Percentiles rank a stretch among this genome's conserved stretches.
These are phyloP conservation scores for Carex myosuroides DNA, from an alignment of 176 grass and related monocot species.

Conservation along the genomic window DNA sequence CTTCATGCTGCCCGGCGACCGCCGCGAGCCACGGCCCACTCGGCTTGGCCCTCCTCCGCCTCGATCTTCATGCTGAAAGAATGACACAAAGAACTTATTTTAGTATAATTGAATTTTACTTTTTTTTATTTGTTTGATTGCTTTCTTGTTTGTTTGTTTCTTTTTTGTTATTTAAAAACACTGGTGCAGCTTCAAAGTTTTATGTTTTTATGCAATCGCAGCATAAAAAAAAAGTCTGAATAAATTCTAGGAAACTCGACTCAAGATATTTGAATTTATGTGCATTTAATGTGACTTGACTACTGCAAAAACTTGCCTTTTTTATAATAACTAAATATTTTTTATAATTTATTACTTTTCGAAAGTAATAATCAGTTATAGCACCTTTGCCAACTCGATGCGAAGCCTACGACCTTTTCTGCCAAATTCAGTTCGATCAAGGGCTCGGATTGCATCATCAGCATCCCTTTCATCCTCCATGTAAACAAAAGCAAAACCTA, in stretches of 20 bases:
- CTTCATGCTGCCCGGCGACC: slow-evolving; percentile 58
- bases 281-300: slow-evolving; percentile 1
- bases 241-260: background rate
- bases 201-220: background rate
- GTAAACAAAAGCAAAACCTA: slow-evolving; percentile 98
- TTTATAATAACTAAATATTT: no score
- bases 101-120: background rate
- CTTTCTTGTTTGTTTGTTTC: no score
- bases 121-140: no score
- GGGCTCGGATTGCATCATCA: slow-evolving; percentile 71
- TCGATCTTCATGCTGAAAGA: slow-evolving; percentile 64
- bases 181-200: background rate
- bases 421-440: slow-evolving; percentile 91
- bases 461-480: slow-evolving; percentile 97
- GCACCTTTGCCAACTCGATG: slow-evolving; percentile 92
- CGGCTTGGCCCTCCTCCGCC: slow-evolving; percentile 35
- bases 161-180: background rate
- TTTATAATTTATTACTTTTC: no score
- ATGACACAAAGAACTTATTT: background rate
- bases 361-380: background rate
- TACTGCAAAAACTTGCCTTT: background rate
- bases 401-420: slow-evolving; percentile 76
- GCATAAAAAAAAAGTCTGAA: background rate
- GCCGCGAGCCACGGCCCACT: slow-evolving; percentile 54
- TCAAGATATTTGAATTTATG: background rate